phyloP scores from a whole-genome alignment of 2,329 filamentous ascomycete species.

The Dissoconium aciculare region DNA sequence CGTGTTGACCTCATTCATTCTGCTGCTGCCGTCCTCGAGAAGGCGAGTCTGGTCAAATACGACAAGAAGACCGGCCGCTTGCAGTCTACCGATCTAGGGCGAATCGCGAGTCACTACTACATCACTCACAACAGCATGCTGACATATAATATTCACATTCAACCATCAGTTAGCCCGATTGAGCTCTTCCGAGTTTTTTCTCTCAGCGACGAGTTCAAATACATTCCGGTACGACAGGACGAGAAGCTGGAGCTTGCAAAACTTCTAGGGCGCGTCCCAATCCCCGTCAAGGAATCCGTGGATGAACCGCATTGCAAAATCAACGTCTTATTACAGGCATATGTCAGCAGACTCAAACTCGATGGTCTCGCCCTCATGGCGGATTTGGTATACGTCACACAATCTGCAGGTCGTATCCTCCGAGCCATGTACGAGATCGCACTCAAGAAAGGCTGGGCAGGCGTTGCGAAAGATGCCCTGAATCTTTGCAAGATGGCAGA shows the following conservation, averaged over 20 bases:
- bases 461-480: conserved; percentile 79
- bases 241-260: conserved; percentile 95
- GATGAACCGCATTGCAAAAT: conserved; percentile 97
- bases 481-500: conserved; percentile 98
- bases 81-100: conserved; percentile 82
- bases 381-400: conserved; percentile 96
- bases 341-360: conserved; percentile 85
- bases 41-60: conserved; percentile 81
- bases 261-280: conserved; percentile 73
- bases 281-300: conserved; percentile 93
- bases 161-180: conserved; percentile 81
- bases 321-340: conserved; percentile 91
- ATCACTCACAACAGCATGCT: conserved; percentile 94
- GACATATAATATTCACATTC: conserved; percentile 89
- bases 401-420: conserved; percentile 90
- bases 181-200: conserved; percentile 95
- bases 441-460: conserved; percentile 92
- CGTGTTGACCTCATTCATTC: conserved; percentile 96
- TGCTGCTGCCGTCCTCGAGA: conserved; percentile 72
- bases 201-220: conserved; percentile 95
- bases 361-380: conserved; percentile 94
- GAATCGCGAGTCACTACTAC: conserved; percentile 96
- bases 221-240: conserved; percentile 92
- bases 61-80: conserved; percentile 83
- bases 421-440: conserved; percentile 93